A percentile compares a stretch with the other conserved stretches of the same genome.
These are phyloP conservation scores for Glycine tomentella DNA, from an alignment of 306 rosid species.

Conservation along the genomic window DNA sequence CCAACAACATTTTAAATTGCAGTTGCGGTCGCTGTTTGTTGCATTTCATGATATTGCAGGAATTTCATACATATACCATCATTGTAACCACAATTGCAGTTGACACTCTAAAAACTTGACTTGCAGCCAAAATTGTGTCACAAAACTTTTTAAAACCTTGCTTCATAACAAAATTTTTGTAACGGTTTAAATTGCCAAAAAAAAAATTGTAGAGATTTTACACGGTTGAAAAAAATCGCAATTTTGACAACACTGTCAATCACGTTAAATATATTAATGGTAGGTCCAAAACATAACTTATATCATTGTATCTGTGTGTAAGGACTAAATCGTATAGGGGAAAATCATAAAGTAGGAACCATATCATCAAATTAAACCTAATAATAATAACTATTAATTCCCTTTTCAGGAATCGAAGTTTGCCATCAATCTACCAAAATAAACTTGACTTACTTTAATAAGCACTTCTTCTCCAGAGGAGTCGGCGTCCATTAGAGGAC, in stretches of 20 bases:
- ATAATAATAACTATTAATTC: not conserved
- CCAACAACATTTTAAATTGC: too few relatives aligned
- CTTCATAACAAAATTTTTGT: too few relatives aligned
- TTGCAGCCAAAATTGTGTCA: too few relatives aligned
- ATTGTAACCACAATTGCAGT: too few relatives aligned
- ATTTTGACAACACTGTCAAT: not conserved
- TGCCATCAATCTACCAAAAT: slow-evolving; percentile 15
- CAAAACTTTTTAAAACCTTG: too few relatives aligned
- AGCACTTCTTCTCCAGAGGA: slow-evolving; percentile 83
- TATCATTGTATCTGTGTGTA: too few relatives aligned
- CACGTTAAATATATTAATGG: not conserved
- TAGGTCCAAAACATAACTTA: not conserved
- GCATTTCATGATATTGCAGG: too few relatives aligned
- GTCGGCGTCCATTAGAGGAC: slow-evolving; percentile 70
- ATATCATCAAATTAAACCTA: not conserved
- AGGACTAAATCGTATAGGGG: too few relatives aligned
- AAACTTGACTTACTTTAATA: slow-evolving; percentile 68
- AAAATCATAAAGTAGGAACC: not conserved
- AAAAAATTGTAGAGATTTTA: not conserved
- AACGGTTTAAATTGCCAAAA: too few relatives aligned
- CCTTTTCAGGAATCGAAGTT: slow-evolving; percentile 20
- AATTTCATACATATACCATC: too few relatives aligned
- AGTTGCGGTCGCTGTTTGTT: too few relatives aligned
- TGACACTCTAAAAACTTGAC: too few relatives aligned
- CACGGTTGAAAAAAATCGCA: not conserved